A percentile compares a stretch with the other conserved stretches of the same genome.
Evolutionary conservation across 2,329 filamentous ascomycete genomes (phyloP).

Genomic region (Fonsecaea monophora): DNA sequence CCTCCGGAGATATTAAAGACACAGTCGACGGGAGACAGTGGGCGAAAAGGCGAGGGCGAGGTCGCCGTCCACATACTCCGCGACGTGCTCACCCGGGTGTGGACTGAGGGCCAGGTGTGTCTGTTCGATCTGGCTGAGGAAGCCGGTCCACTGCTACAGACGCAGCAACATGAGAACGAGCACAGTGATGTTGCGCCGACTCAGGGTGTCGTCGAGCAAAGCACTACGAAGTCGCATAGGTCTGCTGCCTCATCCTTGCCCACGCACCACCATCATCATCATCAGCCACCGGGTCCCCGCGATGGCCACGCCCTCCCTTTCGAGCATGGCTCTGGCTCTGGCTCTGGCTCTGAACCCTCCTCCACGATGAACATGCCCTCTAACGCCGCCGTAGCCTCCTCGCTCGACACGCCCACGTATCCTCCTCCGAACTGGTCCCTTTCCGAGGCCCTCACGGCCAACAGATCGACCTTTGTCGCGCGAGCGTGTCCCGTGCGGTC

Average conservation of each 20-base stretch:
- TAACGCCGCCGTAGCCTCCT: conserved; percentile 30
- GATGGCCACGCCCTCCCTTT: conserved; percentile 23
- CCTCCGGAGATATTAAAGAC: conserved; percentile 78
- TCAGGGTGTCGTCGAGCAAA: conserved; percentile 22
- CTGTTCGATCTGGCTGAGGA: conserved; percentile 89
- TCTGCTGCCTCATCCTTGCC: conserved; percentile 31
- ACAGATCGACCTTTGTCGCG: conserved; percentile 87
- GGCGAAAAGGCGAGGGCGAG: conserved; percentile 72
- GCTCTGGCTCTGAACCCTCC: neutral
- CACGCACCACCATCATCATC: neutral
- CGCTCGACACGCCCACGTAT: conserved; percentile 41
- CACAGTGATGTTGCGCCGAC: conserved; percentile 35
- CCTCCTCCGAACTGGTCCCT: conserved; percentile 71
- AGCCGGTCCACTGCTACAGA: conserved; percentile 57
- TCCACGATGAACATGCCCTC: neutral
- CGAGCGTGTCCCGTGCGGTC: conserved; percentile 67
- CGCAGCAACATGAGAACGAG: conserved; percentile 56
- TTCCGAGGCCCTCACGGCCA: conserved; percentile 76
- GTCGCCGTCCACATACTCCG: conserved; percentile 73
- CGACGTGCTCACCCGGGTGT: conserved; percentile 71
- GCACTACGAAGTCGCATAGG: conserved; percentile 37
- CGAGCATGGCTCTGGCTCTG: conserved; percentile 23
- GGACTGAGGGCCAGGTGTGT: conserved; percentile 77
- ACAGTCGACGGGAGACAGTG: conserved; percentile 73
- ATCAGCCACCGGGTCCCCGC: neutral